These are phyloP conservation scores for Penicillium sp. DNA, from an alignment of 2,329 filamentous ascomycete species.

Conservation along the genomic window DNA sequence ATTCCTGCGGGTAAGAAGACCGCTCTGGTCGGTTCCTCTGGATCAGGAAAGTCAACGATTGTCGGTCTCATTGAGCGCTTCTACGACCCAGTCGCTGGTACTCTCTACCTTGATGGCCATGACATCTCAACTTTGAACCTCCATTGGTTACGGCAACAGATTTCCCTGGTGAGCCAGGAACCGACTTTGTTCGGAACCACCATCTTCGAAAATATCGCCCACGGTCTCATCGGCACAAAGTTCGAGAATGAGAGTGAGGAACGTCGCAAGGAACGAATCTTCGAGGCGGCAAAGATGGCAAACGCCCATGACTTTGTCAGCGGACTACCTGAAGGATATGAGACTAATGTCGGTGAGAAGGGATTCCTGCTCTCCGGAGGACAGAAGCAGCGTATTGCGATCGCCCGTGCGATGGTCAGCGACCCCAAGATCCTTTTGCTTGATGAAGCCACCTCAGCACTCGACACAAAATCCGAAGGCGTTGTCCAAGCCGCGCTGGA, in stretches of 20 bases:
- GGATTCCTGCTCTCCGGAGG: conserved; percentile 77
- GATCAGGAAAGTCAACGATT: conserved; percentile 9
- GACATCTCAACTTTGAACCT: conserved; percentile 71
- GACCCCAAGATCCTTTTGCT: conserved; percentile 72
- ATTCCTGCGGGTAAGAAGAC: conserved; percentile 3
- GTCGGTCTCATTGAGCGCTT: conserved; percentile 40
- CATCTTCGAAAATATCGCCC: conserved; percentile 74
- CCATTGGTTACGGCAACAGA: conserved; percentile 30
- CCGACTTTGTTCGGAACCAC: conserved; percentile 79
- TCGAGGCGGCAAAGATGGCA: background rate
- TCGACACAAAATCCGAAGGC: conserved; percentile 46
- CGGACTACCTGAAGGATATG: conserved; percentile 2
- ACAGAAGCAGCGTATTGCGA: conserved; percentile 75
- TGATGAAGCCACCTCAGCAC: conserved; percentile 73
- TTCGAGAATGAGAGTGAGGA: conserved; percentile 35
- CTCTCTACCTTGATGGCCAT: conserved; percentile 73
- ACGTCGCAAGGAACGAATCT: conserved; percentile 29
- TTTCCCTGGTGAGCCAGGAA: conserved; percentile 82
- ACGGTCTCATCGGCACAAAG: conserved; percentile 59
- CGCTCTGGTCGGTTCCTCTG: conserved; percentile 9
- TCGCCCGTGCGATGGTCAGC: conserved; percentile 73
- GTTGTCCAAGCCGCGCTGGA: conserved; percentile 12
- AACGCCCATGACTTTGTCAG: conserved; percentile 10
- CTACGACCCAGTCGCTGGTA: conserved; percentile 73
- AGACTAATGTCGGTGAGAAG: conserved; percentile 30